These are phyloP conservation scores for Obba rivulosa DNA, from an alignment of 768 basidiomycete genomes.

Conservation along the genomic window DNA sequence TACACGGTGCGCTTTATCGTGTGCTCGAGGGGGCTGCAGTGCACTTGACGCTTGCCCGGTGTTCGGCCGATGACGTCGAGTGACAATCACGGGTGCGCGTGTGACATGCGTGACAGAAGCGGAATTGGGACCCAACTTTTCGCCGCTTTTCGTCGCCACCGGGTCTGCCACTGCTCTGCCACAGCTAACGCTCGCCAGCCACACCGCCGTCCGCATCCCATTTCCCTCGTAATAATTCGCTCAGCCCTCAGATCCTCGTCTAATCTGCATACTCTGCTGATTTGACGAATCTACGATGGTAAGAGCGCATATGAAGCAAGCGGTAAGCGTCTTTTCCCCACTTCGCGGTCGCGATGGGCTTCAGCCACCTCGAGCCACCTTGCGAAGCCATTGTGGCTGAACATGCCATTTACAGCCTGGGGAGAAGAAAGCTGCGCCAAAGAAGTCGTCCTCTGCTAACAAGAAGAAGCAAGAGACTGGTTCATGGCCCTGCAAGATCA, in stretches of 20 bases:
- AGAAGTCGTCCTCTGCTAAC: slow-evolving; percentile 29
- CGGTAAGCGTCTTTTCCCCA: slow-evolving; percentile 24
- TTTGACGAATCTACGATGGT: slow-evolving; percentile 16
- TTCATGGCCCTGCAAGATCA: slow-evolving; percentile 76
- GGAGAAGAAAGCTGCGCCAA: slow-evolving; percentile 37
- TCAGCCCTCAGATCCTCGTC: slow-evolving; percentile 3
- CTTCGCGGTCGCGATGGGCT: slow-evolving; percentile 11
- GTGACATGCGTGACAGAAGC: no score
- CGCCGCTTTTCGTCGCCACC: slow-evolving; percentile 4
- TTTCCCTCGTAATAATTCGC: neutral
- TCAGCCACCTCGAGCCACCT: slow-evolving; percentile 26
- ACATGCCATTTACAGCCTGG: slow-evolving; percentile 26
- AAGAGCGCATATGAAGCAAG: slow-evolving; percentile 23
- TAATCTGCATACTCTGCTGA: neutral
- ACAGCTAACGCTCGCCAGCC: slow-evolving; percentile 16
- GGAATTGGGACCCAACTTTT: slow-evolving; percentile 13
- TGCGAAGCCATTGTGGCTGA: slow-evolving; percentile 20
- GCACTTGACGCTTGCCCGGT: no score
- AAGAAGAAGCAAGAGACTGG: slow-evolving; percentile 51
- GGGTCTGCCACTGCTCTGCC: slow-evolving; percentile 8
- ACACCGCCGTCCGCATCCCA: neutral
- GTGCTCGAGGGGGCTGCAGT: no score
- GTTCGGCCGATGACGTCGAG: no score
- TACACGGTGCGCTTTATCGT: no score
- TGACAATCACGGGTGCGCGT: no score